Base-by-base conservation (phyloP, 2,329 filamentous ascomycete genomes). In the Phialophora verrucosa region DNA sequence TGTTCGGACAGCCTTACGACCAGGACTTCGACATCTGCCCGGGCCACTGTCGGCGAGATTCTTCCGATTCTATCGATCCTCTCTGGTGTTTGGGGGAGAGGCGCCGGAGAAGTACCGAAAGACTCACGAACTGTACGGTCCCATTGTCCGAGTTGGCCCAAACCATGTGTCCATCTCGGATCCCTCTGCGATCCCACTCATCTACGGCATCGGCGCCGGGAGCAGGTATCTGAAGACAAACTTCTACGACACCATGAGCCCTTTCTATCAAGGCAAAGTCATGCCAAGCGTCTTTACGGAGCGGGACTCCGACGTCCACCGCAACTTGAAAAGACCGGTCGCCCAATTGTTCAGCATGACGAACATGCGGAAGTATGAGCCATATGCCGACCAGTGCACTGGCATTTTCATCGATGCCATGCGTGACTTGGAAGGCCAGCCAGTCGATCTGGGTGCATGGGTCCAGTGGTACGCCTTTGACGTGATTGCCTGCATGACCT, bases 401-500 rank as follows among this genome's bases (percentile, higher is more conserved):
- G 23, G 17, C 7, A 64, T 69, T 20, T 69, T 69, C 53, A 60
- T 60, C 35, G 12, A 53, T 5, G 38, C 49, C 17, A 66, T 69
- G 63, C 49, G 56, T 3, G 66, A 66, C 12, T 49, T 66, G 7
- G 50, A 63, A 31, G 66, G 64, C 8, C 49, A 63, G 27, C 31
- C 63, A 5, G 29, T 69, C 42, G 66, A 72, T 49, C 56, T 71
- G 12, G 59, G 56, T 1, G 42, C 32, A 25, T 93, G 90, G 90
- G 79, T 93, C 63, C 91, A 93, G 74, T 93, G 88, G 75, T 93
- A 91, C 70, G 91, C 91, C 0, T 93, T 93, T 72, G 91, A 93
- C 73, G 90, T 92, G 11, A 92, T 69, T 31, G 58, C 59, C 6
- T 27, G 49, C 38, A 65, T 69, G 32, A 68, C 67, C 1, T 69